These are phyloP conservation scores for Coemansia sp. DNA, from an alignment of 192 early-diverging fungal species.

Conservation along the genomic window DNA sequence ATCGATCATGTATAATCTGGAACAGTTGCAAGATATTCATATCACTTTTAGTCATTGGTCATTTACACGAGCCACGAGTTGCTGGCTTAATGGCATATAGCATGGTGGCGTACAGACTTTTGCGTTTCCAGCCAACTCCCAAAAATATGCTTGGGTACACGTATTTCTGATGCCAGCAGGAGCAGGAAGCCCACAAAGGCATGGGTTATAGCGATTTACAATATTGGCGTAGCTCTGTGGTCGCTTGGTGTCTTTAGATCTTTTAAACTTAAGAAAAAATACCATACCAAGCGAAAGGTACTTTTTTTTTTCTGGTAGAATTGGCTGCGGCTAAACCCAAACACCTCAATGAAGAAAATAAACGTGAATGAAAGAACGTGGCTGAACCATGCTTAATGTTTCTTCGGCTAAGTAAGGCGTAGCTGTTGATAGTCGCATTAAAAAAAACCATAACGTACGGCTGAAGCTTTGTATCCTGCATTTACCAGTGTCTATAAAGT, in stretches of 20 bases:
- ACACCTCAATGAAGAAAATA: background rate
- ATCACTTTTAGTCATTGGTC: too few relatives aligned
- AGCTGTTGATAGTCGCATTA: conserved; percentile 1
- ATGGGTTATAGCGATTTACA: too few relatives aligned
- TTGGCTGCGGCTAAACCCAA: background rate
- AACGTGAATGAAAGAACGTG: conserved; percentile 1
- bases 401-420: background rate
- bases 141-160: too few relatives aligned
- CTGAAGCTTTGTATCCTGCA: conserved; percentile 1
- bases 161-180: too few relatives aligned
- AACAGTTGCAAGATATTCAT: too few relatives aligned
- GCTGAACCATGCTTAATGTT: background rate
- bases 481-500: background rate
- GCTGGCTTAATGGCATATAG: too few relatives aligned
- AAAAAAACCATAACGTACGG: background rate
- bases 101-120: too few relatives aligned
- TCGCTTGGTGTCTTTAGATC: background rate
- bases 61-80: too few relatives aligned
- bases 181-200: too few relatives aligned
- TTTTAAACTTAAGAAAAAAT: background rate
- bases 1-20: background rate
- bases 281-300: background rate
- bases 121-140: too few relatives aligned
- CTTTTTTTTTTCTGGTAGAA: background rate
- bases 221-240: background rate